Conservation (phyloP, 805 yeast species). For the Lachancea sp. region DNA sequence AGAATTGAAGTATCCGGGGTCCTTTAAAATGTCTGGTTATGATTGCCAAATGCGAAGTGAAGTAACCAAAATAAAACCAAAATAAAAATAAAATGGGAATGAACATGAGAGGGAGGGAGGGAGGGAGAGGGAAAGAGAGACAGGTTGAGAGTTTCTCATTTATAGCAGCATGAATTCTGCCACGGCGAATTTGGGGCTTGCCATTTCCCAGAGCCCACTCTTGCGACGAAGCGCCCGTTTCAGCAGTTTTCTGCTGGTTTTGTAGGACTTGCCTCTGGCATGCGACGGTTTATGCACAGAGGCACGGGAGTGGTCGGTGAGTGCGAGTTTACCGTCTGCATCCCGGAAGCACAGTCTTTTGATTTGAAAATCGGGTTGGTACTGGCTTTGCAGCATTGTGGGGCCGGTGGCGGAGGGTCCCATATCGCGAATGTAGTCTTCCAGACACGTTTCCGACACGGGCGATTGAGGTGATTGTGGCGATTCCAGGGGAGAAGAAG, state of each 20-base stretch:
- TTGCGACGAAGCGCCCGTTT: slow-evolving; percentile 27
- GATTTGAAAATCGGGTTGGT: slow-evolving; percentile 17
- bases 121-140: no score
- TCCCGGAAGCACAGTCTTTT: slow-evolving; percentile 28
- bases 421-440: slow-evolving; percentile 7
- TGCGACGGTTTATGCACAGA: not conserved
- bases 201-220: slow-evolving; percentile 31
- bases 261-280: not conserved
- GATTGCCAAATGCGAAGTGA: not conserved
- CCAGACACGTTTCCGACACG: slow-evolving; percentile 6
- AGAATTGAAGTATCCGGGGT: slow-evolving; percentile 6
- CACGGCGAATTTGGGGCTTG: slow-evolving; percentile 29
- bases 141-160: not conserved
- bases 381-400: not conserved
- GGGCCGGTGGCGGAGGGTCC: slow-evolving; percentile 1
- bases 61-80: no score
- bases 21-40: not conserved
- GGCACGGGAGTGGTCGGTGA: slow-evolving; percentile 7
- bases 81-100: no score
- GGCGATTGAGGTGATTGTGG: slow-evolving; percentile 1
- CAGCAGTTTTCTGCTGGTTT: slow-evolving; percentile 13
- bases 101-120: not conserved
- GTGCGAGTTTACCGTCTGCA: slow-evolving; percentile 27
- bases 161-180: slow-evolving; percentile 31
- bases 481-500: no score